These are phyloP conservation scores for Mycena latifolia DNA, from an alignment of 768 basidiomycete genomes.

Conservation along the genomic window DNA sequence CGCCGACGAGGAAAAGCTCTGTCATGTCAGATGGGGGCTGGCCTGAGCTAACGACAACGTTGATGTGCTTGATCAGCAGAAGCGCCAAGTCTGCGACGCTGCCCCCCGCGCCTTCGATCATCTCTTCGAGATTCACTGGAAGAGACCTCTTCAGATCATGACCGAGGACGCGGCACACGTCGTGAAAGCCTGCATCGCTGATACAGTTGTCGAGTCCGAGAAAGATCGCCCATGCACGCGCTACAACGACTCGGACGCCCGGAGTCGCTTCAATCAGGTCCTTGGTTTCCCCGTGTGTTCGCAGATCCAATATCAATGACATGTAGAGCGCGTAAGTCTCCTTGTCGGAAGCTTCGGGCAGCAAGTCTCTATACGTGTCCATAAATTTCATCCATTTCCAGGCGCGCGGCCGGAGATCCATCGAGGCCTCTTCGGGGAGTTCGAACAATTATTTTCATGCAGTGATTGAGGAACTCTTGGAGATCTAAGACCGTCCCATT, in stretches of 20 bases:
- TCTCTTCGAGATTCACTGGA: not conserved
- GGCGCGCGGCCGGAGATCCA: conserved; percentile 2
- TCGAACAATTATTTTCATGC: not conserved
- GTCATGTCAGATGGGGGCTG: not conserved
- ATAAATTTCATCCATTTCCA: conserved; percentile 5
- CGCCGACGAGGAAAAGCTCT: not conserved
- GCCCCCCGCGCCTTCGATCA: conserved; percentile 2
- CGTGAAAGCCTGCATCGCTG: not conserved
- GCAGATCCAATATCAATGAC: not conserved
- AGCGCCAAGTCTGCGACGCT: not conserved
- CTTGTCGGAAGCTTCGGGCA: not conserved
- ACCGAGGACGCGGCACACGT: not conserved
- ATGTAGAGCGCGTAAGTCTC: not conserved
- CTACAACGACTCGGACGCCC: not conserved
- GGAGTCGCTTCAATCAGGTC: not conserved
- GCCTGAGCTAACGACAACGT: not conserved
- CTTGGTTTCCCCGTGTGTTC: not conserved
- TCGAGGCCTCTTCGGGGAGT: not conserved
- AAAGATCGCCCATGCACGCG: not conserved
- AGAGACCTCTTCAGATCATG: not conserved
- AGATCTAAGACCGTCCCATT: not conserved
- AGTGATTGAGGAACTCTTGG: not conserved
- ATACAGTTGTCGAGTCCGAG: not conserved
- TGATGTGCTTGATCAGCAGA: too few relatives aligned
- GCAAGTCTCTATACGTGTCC: not conserved